Base-by-base conservation (phyloP, 495 filamentous ascomycete species). In the Lasiosphaeria miniovina region DNA sequence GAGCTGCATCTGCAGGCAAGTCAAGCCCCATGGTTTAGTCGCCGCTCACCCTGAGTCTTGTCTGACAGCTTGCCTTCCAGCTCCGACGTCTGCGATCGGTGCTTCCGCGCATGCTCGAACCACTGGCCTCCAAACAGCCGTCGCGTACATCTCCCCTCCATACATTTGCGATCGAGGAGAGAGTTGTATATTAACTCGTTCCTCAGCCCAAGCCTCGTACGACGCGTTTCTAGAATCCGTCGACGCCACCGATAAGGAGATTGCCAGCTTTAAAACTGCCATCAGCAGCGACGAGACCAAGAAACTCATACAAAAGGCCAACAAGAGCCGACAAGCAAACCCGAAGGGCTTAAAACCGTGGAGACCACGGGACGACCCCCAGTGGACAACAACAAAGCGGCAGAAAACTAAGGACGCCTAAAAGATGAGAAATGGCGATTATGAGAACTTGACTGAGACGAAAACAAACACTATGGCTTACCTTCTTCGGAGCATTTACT, bases 301-400 rank as follows among this genome's bases (percentile, higher is more conserved):
- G 48, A 75, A 69, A 53, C 68, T 77, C 35, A 63, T 83, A 10
- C 62, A 72, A 2, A 68, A 74, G 15, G 77, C 75, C 2, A 70
- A 59, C 33, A 71, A 75, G 57, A 82, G 80, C 60, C 73, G 74
- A 34, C 70, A 70, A 52, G 68, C 74, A 32, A 77, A 79, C 49
- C 75, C 78, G 0, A 71, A 71, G 49, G 79, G 76, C 12, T 79
- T 83, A 55, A 79, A 73, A 61, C 73, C 75, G 35, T 84, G 82
- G 81, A 68, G 67, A 24, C 70, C 75, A 4, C 71, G 65, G 24
- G 78, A 83, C 8, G 71, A 83, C 33, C 58, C 58, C 8, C 48
- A 57, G 7, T 61, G 59, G 63, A 50, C 49, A 11, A n/a, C 43
- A 10, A 11, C 8, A 12, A 60, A 60, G 40, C 57, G 40, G 46